Conservation (phyloP, 345 rosid species). For the Hibiscus syriacus region DNA sequence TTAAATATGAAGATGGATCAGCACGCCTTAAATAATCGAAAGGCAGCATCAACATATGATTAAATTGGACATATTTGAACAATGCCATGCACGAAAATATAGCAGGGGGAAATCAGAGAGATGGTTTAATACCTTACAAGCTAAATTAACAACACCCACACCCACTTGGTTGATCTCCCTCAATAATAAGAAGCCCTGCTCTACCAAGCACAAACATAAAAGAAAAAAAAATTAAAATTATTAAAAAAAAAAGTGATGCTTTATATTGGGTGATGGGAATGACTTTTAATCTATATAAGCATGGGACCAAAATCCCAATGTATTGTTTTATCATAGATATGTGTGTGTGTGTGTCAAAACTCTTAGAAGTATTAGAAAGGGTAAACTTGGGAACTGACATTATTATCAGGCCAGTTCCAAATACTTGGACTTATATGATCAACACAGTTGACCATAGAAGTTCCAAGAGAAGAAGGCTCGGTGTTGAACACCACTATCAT, state of each 20-base stretch:
- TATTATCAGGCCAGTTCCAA: neutral
- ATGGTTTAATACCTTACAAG: constrained; percentile 7
- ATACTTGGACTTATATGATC: neutral
- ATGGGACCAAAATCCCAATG: neutral
- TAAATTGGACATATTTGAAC: neutral
- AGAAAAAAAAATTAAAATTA: neutral
- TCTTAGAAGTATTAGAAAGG: neutral
- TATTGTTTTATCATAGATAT: neutral
- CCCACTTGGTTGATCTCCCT: constrained; percentile 2
- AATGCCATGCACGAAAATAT: neutral
- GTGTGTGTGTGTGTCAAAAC: neutral
- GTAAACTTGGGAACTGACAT: neutral
- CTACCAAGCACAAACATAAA: neutral
- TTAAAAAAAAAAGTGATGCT: too few relatives aligned
- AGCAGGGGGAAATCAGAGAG: neutral
- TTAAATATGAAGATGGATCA: constrained; percentile 5
- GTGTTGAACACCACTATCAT: neutral
- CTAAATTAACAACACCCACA: neutral
- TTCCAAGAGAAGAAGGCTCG: neutral
- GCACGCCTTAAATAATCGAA: neutral
- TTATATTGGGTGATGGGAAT: neutral
- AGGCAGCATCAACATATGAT: neutral
- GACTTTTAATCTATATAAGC: neutral
- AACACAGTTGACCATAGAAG: neutral
- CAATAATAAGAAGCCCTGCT: neutral